Conservation (phyloP, 345 rosid species). For the Boechera retrofracta region DNA sequence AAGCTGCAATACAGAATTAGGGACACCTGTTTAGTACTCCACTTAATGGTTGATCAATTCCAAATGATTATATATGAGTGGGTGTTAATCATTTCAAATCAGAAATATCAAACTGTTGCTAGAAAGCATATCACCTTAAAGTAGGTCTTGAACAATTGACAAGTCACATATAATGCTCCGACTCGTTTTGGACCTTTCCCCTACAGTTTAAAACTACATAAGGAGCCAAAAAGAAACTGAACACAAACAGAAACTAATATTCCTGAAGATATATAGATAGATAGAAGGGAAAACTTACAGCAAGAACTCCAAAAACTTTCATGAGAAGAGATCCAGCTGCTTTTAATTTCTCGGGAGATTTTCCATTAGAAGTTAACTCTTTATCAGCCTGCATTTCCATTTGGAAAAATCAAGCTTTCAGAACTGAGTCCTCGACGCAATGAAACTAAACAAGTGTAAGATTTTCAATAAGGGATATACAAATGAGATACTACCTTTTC, state of each 20-base stretch:
- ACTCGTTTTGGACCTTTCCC: conserved; percentile 96
- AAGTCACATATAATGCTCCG: conserved; percentile 93
- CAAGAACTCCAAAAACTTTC: conserved; percentile 96
- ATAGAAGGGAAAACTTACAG: conserved; percentile 59
- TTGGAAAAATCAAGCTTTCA: conserved; percentile 5
- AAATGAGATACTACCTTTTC: conserved; percentile 63
- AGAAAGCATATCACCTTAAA: conserved; percentile 67
- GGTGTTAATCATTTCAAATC: background rate
- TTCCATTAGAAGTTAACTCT: conserved; percentile 76
- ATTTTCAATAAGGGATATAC: background rate
- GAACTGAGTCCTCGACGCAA: background rate
- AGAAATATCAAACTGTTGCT: conserved; percentile 7
- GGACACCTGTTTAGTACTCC: conserved; percentile 21
- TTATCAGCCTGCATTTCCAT: conserved; percentile 75
- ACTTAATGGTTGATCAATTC: background rate
- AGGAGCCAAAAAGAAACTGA: conserved; percentile 25
- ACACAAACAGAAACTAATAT: conserved; percentile 19
- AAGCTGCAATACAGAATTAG: conserved; percentile 63
- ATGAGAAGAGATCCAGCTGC: conserved; percentile 95
- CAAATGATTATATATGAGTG: background rate
- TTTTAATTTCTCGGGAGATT: conserved; percentile 92
- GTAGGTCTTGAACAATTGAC: conserved; percentile 92
- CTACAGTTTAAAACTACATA: conserved; percentile 47
- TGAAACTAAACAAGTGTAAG: background rate
- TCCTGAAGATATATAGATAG: conserved; percentile 11